Evolutionary conservation across 345 rosid genomes (phyloP).

Genomic region (Jatropha curcas): DNA sequence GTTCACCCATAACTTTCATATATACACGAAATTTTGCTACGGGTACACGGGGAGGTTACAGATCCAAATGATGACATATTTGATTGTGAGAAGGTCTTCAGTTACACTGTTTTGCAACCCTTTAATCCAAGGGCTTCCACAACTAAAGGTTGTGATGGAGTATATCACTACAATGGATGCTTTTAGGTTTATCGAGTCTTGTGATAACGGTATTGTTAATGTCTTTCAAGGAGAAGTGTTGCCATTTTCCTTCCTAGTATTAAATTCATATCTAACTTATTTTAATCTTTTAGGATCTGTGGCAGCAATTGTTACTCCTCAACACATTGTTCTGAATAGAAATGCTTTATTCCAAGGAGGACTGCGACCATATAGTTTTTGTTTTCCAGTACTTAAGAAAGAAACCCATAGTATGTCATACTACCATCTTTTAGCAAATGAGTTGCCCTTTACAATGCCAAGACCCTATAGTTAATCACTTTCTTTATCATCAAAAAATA

Average conservation of each 20-base stretch:
- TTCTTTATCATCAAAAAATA: too few species aligned
- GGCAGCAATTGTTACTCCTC: conserved; percentile 95
- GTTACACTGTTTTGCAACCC: conserved; percentile 72
- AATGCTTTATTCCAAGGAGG: conserved; percentile 95
- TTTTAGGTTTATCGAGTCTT: conserved; percentile 74
- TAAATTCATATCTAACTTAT: conserved; percentile 6
- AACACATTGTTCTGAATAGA: conserved; percentile 89
- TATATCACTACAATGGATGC: conserved; percentile 92
- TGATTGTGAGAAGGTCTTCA: conserved; percentile 90
- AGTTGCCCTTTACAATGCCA: too few species aligned
- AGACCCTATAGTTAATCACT: too few species aligned
- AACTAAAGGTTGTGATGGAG: conserved; percentile 83
- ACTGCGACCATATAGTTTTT: conserved; percentile 85
- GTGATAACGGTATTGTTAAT: conserved; percentile 61
- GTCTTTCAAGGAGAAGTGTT: neutral
- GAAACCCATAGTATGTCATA: conserved; percentile 68
- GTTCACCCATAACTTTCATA: too few species aligned
- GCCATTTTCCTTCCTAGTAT: neutral
- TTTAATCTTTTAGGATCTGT: conserved; percentile 48
- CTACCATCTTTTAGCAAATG: neutral
- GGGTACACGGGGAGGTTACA: conserved; percentile 99
- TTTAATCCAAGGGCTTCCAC: conserved; percentile 67
- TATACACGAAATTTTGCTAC: conserved; percentile 19
- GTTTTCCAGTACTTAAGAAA: conserved; percentile 93
- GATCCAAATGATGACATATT: conserved; percentile 75